A percentile compares a stretch with the other conserved stretches of the same genome.
Conservation (phyloP, 2,329 filamentous ascomycete genomes). For the Lasiodiplodia gonubiensis region DNA sequence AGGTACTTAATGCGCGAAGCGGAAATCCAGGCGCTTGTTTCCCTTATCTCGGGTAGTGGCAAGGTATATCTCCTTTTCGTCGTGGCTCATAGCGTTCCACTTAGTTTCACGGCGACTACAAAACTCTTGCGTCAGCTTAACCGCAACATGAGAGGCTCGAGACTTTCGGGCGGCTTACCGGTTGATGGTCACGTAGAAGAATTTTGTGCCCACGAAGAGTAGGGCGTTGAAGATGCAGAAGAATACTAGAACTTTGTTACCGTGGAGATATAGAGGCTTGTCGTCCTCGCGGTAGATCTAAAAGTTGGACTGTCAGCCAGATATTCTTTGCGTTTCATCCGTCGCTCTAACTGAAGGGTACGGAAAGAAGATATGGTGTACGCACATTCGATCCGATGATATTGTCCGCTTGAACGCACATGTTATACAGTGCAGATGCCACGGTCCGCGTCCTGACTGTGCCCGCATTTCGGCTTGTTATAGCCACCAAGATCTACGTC, state of each 20-base stretch:
- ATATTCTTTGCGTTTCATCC: constrained; percentile 34
- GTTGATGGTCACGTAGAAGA: constrained; percentile 58
- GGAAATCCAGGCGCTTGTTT: constrained; percentile 49
- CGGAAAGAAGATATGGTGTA: constrained; percentile 16
- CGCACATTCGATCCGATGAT: constrained; percentile 42
- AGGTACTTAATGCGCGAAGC: constrained; percentile 36
- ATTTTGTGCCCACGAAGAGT: constrained; percentile 56
- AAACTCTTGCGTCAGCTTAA: background rate
- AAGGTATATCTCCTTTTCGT: constrained; percentile 58
- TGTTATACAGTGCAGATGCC: constrained; percentile 68
- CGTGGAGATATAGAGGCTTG: constrained; percentile 59
- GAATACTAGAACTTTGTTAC: constrained; percentile 59
- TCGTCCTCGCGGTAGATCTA: constrained; percentile 60
- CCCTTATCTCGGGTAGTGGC: constrained; percentile 45
- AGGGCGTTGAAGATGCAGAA: constrained; percentile 56
- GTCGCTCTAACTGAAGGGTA: constrained; percentile 28
- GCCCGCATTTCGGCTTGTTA: constrained; percentile 67
- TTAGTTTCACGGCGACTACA: constrained; percentile 45
- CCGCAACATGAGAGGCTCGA: background rate
- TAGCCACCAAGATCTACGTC: constrained; percentile 59
- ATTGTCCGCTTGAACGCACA: constrained; percentile 49
- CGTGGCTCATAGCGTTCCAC: constrained; percentile 57
- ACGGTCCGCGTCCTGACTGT: constrained; percentile 67
- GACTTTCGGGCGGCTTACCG: constrained; percentile 36
- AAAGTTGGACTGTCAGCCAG: background rate